Evolutionary conservation across 345 rosid species (phyloP).

Genomic region (Dovyalis caffra): DNA sequence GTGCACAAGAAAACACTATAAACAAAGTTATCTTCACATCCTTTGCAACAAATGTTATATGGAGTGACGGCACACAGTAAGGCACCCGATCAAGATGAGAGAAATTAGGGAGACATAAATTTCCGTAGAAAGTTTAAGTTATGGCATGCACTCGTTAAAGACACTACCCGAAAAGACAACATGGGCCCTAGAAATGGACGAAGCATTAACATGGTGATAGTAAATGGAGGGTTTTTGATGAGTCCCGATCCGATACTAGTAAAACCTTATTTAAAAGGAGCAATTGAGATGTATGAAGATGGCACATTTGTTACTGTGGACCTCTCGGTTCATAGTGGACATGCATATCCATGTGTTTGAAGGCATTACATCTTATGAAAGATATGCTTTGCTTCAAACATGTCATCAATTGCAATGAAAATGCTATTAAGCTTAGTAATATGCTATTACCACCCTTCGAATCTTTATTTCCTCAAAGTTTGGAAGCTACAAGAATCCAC

Average conservation of each 20-base stretch:
- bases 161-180: conserved; percentile 65
- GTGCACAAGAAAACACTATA: conserved; percentile 53
- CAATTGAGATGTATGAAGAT: conserved; percentile 73
- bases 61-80: conserved; percentile 41
- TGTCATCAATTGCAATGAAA: conserved; percentile 37
- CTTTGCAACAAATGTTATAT: conserved; percentile 49
- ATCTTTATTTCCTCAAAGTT: conserved; percentile 30
- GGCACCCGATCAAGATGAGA: conserved; percentile 42
- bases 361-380: conserved; percentile 50
- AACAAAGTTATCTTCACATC: conserved; percentile 68
- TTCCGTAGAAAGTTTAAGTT: conserved; percentile 57
- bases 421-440: conserved; percentile 41
- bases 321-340: conserved; percentile 40
- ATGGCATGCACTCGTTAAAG: conserved; percentile 64
- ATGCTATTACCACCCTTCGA: conserved; percentile 28
- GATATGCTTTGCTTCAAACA: conserved; percentile 63
- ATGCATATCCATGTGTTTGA: conserved; percentile 57
- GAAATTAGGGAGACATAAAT: conserved; percentile 48
- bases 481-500: conserved; percentile 34
- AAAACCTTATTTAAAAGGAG: conserved; percentile 60
- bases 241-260: conserved; percentile 37
- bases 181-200: conserved; percentile 86
- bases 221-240: conserved; percentile 58
- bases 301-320: conserved; percentile 60
- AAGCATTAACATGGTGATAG: conserved; percentile 51